These are phyloP conservation scores for Glonium stellatum DNA, from an alignment of 495 filamentous ascomycete genomes.

Conservation along the genomic window DNA sequence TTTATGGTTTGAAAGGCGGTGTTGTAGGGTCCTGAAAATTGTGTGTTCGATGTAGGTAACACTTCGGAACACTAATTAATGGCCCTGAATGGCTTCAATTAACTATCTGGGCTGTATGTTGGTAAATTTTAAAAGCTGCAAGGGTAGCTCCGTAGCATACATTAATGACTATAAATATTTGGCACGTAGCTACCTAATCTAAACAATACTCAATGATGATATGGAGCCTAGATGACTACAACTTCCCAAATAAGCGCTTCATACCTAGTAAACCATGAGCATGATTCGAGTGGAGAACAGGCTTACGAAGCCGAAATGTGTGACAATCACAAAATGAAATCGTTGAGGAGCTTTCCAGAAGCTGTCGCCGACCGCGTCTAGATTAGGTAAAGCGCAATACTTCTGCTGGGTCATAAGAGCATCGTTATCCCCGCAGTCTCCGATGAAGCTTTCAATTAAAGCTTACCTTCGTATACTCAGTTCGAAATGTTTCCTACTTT, in stretches of 20 bases:
- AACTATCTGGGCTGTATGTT: background rate
- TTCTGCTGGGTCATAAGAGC: background rate
- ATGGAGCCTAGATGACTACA: too few species aligned
- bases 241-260: too few species aligned
- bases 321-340: too few species aligned
- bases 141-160: too few species aligned
- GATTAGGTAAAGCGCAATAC: background rate
- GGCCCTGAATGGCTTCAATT: background rate
- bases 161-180: too few species aligned
- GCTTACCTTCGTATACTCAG: background rate
- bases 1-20: background rate
- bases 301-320: too few species aligned
- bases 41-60: background rate
- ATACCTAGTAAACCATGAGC: too few species aligned
- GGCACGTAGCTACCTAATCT: too few species aligned
- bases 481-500: conserved; percentile 19
- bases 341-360: background rate
- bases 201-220: too few species aligned
- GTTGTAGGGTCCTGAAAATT: background rate
- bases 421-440: background rate
- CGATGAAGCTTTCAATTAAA: background rate
- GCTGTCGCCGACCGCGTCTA: background rate
- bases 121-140: too few species aligned
- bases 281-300: too few species aligned
- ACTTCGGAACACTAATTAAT: background rate